These are phyloP conservation scores for Chlorella sp. DNA, from an alignment of 139 green algal species.

Conservation along the genomic window DNA sequence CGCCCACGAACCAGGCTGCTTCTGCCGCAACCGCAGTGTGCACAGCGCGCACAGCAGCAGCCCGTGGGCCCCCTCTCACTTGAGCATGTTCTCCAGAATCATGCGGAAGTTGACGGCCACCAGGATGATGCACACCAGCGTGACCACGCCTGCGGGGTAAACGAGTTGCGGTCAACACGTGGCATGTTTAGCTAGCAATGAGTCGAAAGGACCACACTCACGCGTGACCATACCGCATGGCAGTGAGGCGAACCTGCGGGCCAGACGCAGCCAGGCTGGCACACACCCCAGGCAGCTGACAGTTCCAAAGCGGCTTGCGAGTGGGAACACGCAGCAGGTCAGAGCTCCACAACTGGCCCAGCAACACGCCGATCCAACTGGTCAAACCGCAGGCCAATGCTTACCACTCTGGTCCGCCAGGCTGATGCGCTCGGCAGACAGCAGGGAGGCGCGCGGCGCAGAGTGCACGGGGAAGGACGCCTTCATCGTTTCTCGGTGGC, in stretches of 20 bases:
- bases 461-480: conserved; percentile 66
- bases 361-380: too few relatives aligned
- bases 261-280: too few relatives aligned
- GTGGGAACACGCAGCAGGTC: too few relatives aligned
- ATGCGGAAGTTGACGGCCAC: conserved; percentile 80
- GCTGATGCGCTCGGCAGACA: conserved; percentile 74
- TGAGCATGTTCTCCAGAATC: conserved; percentile 90
- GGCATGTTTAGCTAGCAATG: too few relatives aligned
- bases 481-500: conserved; percentile 39
- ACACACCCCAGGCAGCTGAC: too few relatives aligned
- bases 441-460: conserved; percentile 41
- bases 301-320: too few relatives aligned
- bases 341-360: too few relatives aligned
- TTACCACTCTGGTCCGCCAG: conserved; percentile 44
- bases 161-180: background rate
- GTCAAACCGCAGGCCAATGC: background rate
- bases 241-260: too few relatives aligned
- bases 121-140: conserved; percentile 80
- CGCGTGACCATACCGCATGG: too few relatives aligned
- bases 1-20: too few relatives aligned
- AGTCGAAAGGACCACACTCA: too few relatives aligned
- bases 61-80: conserved; percentile 35
- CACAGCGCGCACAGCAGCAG: background rate
- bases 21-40: too few relatives aligned
- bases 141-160: conserved; percentile 65